Conservation (phyloP, 768 basidiomycete species). For the Daedaleopsis nitida region DNA sequence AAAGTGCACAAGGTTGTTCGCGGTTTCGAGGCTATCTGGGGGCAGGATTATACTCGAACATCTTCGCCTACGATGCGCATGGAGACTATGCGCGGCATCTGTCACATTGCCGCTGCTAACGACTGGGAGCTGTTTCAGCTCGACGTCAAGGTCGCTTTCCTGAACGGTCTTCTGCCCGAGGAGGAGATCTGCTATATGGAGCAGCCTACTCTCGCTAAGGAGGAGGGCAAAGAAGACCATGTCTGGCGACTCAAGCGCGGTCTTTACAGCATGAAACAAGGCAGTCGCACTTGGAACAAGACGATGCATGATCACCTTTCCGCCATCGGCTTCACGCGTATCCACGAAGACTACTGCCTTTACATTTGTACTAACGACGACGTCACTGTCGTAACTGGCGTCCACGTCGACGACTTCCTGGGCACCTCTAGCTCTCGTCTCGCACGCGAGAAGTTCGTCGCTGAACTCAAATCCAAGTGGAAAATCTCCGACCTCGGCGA, state of each 20-base stretch:
- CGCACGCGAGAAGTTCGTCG: constrained; percentile 30
- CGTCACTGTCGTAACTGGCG: constrained; percentile 17
- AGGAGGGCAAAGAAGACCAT: not conserved
- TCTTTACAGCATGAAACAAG: constrained; percentile 27
- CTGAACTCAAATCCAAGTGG: constrained; percentile 31
- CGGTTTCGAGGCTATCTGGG: constrained; percentile 44
- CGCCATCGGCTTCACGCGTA: constrained; percentile 12
- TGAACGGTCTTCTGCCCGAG: constrained; percentile 31
- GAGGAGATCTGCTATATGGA: constrained; percentile 39
- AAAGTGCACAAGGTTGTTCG: constrained; percentile 45
- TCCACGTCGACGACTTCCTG: constrained; percentile 27
- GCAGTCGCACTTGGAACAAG: constrained; percentile 19
- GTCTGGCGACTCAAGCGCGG: constrained; percentile 18
- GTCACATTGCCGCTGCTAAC: constrained; percentile 29
- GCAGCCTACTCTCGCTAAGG: constrained; percentile 30
- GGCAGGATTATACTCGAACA: constrained; percentile 44
- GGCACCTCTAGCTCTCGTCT: constrained; percentile 24
- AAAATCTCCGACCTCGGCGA: constrained; percentile 38
- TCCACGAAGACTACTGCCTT: constrained; percentile 18
- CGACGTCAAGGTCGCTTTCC: constrained; percentile 44
- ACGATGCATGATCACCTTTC: constrained; percentile 6
- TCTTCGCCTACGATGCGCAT: constrained; percentile 43
- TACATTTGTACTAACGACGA: constrained; percentile 5
- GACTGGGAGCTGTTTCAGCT: constrained; percentile 42
- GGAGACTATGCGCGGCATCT: constrained; percentile 35